Percentiles rank a stretch among this genome's conserved stretches.
phyloP scores from a whole-genome alignment of 78 protist species.

The Dictyostelium citrinum region DNA sequence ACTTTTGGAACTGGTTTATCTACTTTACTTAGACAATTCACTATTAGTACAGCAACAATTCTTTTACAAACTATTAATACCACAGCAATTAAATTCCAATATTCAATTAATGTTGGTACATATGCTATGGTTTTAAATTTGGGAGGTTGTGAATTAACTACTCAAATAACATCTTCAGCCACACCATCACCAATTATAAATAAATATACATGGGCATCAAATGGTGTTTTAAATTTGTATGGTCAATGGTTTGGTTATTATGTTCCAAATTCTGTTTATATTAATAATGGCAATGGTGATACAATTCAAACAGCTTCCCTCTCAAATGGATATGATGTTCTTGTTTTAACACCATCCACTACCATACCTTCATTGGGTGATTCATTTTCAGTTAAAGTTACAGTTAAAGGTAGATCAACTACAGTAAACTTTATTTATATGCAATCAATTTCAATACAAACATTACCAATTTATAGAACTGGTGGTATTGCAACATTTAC shows the following conservation, averaged over 20 bases:
- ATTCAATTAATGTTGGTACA: not conserved
- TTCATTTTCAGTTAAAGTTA: not conserved
- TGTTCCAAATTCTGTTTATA: not conserved
- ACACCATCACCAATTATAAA: not conserved
- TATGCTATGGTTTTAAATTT: not conserved
- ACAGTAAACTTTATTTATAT: not conserved
- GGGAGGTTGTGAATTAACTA: not conserved
- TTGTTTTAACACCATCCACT: not conserved
- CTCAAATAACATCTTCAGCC: not conserved
- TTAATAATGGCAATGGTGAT: not conserved
- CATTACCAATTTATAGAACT: not conserved
- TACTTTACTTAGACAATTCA: not conserved
- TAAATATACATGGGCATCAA: not conserved
- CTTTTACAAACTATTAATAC: not conserved
- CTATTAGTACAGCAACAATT: not conserved
- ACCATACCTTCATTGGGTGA: not conserved
- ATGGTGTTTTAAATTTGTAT: not conserved
- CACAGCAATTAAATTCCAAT: not conserved
- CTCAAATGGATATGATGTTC: not conserved
- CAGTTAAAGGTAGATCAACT: not conserved
- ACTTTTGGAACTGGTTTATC: not conserved
- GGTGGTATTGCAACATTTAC: not conserved
- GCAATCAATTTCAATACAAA: not conserved
- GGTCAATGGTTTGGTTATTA: not conserved
- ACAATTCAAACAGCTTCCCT: not conserved